Evolutionary conservation across 495 filamentous ascomycete species (phyloP), one percentile per base, ranked within the genome.

Genomic region (Halenospora varia): DNA sequence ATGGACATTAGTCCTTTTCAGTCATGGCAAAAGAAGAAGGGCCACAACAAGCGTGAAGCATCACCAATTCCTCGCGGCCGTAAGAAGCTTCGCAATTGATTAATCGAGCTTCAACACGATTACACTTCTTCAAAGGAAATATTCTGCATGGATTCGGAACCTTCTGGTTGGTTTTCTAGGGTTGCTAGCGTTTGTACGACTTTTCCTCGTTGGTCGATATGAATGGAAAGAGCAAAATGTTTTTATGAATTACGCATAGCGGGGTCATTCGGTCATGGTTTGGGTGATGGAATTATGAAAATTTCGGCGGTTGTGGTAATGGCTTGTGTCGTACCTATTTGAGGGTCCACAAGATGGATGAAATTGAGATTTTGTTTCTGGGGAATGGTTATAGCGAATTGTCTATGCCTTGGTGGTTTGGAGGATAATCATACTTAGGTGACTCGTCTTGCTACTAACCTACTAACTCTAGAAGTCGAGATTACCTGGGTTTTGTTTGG

Each of bases 1-100:
- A 51, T 25, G 64, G 65, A 46, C 59, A 70, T 70, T 11, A 88
- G 84, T 62, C 84, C 86, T 0, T 91, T 89, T 60, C 80, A 83
- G 59, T 71, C 71, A 48, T 90, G 86, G 85, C 73, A 74, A 40
- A 17, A 56, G 17, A 29, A 26, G 20, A 10, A 41, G 19, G n/a
- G 15, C 19, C 11, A 44, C 26, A 60, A 55, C 17, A 64, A 61
- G 53, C 51, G 62, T 50, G 50, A 55, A 44, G 53, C 45, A 19
- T 48, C 45, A 4, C 29, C 61, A 44, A 18, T 61, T 15, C 39
- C 22, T 25, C 20, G 29, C 6, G 40, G 51, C 18, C 40, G 4
- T 18, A 64, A 64, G 46, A 64, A 48, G 19, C 10, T 26, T 10
- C 55, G 62, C 25, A 26, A 19, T 41, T 54, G 29, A 48, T 40